Base-by-base conservation (phyloP, 257 asterid species). In the Asclepias syriaca region DNA sequence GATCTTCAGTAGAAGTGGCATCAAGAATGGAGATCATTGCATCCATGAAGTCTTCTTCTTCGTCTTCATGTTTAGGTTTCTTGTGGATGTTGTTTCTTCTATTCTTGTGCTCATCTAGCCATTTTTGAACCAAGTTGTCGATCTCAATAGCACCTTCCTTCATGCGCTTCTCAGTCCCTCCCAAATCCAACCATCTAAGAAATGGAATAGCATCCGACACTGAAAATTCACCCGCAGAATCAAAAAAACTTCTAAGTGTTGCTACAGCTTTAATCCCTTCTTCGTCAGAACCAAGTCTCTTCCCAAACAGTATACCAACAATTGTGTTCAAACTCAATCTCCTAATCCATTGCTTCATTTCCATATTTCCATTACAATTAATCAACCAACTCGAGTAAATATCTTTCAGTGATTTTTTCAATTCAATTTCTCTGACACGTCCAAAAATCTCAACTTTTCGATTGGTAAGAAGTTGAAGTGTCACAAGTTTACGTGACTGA, bases 121-220 rank as follows among this genome's bases (percentile, higher is more conserved):
- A 88, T 2, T 13, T 68, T 27, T 78, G 81, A 14, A 75, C 24
- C 40, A 86, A 60, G 1, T 15, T 24, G 43, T 81, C 82, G 65
- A 84, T 22, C 49, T 84, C 88, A 22, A 71, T 60, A 0, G 84
- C 51, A 8, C 80, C 48, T 6, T 80, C 43, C 53, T 80, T 86
- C 91, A 86, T 86, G 64, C 65, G 53, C 78, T 78, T 75, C 3
- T 78, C 71, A 34, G 74, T 71, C 10, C 91, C 91, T 56, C 69
- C 80, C 19, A 74, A 68, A 76, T 88, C 95, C 18, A 88, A 6
- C 85, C 87, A 84, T 7, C 61, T 78, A 65, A 86, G 46, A 2
- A 80, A 72, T 4, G 72, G 87, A 34, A 87, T 66, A 0, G 77
- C 73, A 48, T 85, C 95, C 0, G 83, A 73, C 13, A 81, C 15